Conservation (phyloP, 352 stramenopile species). For the Vaucheria bursata region DNA sequence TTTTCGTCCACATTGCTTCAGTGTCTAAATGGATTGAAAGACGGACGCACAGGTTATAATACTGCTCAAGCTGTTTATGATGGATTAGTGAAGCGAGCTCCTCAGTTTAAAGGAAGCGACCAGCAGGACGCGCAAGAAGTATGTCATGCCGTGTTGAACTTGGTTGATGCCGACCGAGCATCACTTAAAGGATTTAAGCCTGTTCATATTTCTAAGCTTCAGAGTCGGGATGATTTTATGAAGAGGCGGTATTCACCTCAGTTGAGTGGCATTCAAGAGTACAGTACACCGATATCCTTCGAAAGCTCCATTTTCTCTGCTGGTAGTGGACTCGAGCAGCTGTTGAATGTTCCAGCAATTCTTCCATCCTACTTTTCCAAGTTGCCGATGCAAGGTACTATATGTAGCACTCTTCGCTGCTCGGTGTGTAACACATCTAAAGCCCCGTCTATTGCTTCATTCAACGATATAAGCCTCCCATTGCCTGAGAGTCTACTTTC, state of each 20-base stretch:
- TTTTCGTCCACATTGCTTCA: conserved; percentile 2
- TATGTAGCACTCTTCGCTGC: background rate
- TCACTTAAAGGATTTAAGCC: conserved; percentile 11
- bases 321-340: background rate
- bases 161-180: conserved; percentile 28
- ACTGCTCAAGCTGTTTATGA: background rate
- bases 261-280: too few species aligned
- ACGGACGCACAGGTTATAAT: background rate
- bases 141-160: conserved; percentile 35
- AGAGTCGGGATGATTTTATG: background rate
- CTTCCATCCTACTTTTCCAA: background rate
- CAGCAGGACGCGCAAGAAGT: conserved; percentile 43
- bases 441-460: background rate
- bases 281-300: too few species aligned
- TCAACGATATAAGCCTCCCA: background rate
- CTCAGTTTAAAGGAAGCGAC: background rate
- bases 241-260: background rate
- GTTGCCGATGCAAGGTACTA: background rate
- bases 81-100: background rate
- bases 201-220: background rate
- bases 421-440: background rate
- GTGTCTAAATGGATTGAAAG: background rate
- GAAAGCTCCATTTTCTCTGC: too few species aligned
- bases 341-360: background rate
- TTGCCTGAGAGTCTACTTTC: background rate